These are phyloP conservation scores for Hymenoscyphus albidus DNA, from an alignment of 2,329 filamentous ascomycete species.

Conservation along the genomic window DNA sequence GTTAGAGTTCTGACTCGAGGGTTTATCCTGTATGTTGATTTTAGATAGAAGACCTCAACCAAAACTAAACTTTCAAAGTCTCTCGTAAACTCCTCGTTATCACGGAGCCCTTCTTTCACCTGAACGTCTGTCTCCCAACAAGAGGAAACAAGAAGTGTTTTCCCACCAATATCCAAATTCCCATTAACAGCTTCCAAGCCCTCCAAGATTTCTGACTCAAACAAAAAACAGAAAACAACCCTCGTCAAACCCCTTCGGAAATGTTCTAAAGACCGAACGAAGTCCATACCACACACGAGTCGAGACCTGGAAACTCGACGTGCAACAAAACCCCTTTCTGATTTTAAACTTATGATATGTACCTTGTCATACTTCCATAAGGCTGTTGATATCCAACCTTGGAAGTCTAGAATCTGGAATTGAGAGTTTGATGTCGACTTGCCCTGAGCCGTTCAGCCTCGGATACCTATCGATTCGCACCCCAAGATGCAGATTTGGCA, in stretches of 20 bases:
- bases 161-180: background rate
- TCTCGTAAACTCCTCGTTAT: too few relatives aligned
- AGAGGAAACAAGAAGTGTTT: background rate
- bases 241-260: background rate
- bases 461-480: background rate
- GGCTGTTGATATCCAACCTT: too few relatives aligned
- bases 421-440: too few relatives aligned
- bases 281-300: background rate
- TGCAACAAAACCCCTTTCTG: background rate
- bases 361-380: too few relatives aligned
- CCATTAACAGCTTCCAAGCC: background rate
- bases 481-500: background rate
- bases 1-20: background rate
- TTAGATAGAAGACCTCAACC: background rate
- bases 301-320: background rate
- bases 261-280: background rate
- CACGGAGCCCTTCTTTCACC: too few relatives aligned
- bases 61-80: too few relatives aligned
- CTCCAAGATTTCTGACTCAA: background rate
- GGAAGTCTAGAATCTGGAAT: too few relatives aligned
- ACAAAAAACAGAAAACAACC: background rate
- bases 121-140: too few relatives aligned
- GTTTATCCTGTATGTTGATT: slow-evolving; percentile 16
- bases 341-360: too few relatives aligned
- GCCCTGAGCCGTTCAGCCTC: background rate